These are phyloP conservation scores for Theobroma grandiflorum DNA, from an alignment of 441 rosid species.

Conservation along the genomic window DNA sequence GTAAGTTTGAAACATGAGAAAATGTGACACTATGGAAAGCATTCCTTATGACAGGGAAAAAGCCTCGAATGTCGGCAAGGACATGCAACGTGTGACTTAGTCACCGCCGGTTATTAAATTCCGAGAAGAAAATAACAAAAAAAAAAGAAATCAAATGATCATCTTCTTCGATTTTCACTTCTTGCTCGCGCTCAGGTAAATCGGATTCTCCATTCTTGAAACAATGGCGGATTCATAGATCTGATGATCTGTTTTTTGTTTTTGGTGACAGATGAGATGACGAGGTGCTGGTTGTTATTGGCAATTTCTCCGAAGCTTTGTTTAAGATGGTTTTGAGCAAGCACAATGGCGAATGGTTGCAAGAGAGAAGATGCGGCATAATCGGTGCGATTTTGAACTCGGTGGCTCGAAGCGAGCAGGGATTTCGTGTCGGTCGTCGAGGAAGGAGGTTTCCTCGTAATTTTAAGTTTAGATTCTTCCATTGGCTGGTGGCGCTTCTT, in stretches of 20 bases:
- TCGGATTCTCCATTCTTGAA: background rate
- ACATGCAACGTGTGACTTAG: no score
- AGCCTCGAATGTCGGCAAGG: no score
- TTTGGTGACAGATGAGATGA: slow-evolving; percentile 28
- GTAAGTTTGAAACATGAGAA: no score
- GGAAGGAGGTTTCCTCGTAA: slow-evolving; percentile 71
- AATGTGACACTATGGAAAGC: no score
- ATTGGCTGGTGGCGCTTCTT: slow-evolving; percentile 53
- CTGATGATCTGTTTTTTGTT: background rate
- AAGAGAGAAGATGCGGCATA: slow-evolving; percentile 58
- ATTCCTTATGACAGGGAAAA: no score
- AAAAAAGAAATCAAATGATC: no score
- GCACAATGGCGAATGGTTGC: slow-evolving; percentile 43
- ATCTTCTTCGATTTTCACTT: no score
- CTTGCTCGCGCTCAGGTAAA: no score
- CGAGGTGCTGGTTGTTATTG: background rate
- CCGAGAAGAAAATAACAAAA: no score
- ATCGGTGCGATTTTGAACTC: slow-evolving; percentile 42
- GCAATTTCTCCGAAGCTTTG: slow-evolving; percentile 11
- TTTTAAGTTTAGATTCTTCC: slow-evolving; percentile 54
- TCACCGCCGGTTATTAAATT: no score
- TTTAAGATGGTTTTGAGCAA: slow-evolving; percentile 38
- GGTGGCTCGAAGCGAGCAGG: slow-evolving; percentile 44
- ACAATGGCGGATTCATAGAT: background rate
- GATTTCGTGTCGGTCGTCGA: slow-evolving; percentile 49